Conservation (phyloP, 1,284 basidiomycete species). For the Pascua sp. region DNA sequence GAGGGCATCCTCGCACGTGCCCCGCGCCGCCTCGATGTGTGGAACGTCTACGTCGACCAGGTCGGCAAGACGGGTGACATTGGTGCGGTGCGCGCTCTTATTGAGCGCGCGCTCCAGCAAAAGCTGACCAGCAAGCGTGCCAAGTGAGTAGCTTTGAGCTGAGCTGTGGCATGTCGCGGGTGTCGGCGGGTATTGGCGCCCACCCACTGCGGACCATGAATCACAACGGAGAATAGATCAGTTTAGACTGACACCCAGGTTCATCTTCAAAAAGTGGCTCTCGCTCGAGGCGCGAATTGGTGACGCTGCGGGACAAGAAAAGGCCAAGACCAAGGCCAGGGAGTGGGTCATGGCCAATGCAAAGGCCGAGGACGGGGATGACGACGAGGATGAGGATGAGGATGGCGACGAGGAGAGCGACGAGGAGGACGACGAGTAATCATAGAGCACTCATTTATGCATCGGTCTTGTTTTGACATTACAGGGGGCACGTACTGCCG, state of each 20-base stretch:
- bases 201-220: conserved; percentile 55
- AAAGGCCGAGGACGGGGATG: conserved; percentile 21
- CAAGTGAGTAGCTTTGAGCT: too few species aligned
- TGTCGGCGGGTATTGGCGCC: too few species aligned
- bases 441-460: too few species aligned
- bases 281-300: conserved; percentile 82
- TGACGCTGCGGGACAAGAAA: conserved; percentile 73
- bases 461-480: too few species aligned
- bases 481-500: neutral
- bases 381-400: conserved; percentile 18
- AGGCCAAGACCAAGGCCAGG: conserved; percentile 81
- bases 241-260: conserved; percentile 28
- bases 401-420: conserved; percentile 12
- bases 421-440: neutral
- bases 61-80: conserved; percentile 75
- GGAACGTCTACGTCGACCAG: conserved; percentile 97
- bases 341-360: conserved; percentile 61
- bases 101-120: conserved; percentile 72
- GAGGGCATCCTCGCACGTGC: conserved; percentile 94
- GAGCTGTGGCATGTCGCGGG: too few species aligned
- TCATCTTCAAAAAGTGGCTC: conserved; percentile 97
- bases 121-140: conserved; percentile 94
- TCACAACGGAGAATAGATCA: neutral
- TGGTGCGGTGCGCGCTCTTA: conserved; percentile 70
- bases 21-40: conserved; percentile 89